Evolutionary conservation across 1,284 basidiomycete genomes (phyloP).

Genomic region (Gomphus bonarii): DNA sequence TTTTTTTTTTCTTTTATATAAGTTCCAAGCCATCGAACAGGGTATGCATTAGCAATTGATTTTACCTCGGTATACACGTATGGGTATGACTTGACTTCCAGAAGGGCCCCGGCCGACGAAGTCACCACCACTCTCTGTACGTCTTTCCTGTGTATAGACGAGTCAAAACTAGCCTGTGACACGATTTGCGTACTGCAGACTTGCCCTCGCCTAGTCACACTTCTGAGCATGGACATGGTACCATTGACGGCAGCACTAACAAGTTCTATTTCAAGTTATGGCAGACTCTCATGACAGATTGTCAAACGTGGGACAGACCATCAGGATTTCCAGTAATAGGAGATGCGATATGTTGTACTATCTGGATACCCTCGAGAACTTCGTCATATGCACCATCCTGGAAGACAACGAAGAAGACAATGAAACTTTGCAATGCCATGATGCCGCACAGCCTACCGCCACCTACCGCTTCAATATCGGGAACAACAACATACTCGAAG

Average conservation of each 20-base stretch:
- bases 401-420: not conserved
- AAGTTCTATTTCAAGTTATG: slow-evolving; percentile 21
- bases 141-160: not conserved
- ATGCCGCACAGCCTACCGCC: not conserved
- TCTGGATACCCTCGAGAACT: slow-evolving; percentile 18
- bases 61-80: slow-evolving; percentile 2
- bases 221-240: slow-evolving; percentile 30
- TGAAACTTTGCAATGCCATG: not conserved
- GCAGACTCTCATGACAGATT: not conserved
- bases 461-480: slow-evolving; percentile 9
- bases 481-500: slow-evolving; percentile 12
- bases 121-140: slow-evolving; percentile 64
- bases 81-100: slow-evolving; percentile 19
- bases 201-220: slow-evolving; percentile 26
- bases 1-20: not conserved
- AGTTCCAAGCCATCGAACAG: not conserved
- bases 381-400: slow-evolving; percentile 15
- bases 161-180: not conserved
- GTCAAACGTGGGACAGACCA: not conserved
- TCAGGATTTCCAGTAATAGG: slow-evolving; percentile 11
- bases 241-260: slow-evolving; percentile 33
- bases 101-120: slow-evolving; percentile 41
- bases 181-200: slow-evolving; percentile 2
- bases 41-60: not conserved
- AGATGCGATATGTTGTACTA: slow-evolving; percentile 18